Conservation (phyloP, 192 early-diverging fungal species). For the Phycomyces nitens region DNA sequence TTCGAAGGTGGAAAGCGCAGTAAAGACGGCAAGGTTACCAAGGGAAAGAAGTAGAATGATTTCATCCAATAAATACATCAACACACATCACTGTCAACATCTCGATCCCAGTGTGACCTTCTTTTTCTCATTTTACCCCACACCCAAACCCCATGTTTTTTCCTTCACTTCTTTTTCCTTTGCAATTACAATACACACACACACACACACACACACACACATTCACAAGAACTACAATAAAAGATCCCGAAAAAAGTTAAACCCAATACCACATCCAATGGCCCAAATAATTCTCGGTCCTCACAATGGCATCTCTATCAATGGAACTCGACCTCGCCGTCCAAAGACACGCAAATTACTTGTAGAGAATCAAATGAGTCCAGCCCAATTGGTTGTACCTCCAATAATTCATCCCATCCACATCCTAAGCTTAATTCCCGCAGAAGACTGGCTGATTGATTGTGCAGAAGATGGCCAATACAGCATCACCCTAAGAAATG, state of each 20-base stretch:
- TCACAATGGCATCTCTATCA: conserved; percentile 20
- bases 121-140: too few species aligned
- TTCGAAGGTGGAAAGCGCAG: conserved; percentile 37
- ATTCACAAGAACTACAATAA: not conserved
- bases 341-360: conserved; percentile 11
- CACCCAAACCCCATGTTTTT: too few species aligned
- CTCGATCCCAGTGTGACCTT: too few species aligned
- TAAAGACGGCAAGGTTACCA: conserved; percentile 15
- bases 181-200: too few species aligned
- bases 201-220: too few species aligned
- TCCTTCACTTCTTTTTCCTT: too few species aligned
- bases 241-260: not conserved
- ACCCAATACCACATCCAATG: not conserved
- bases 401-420: not conserved
- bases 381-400: not conserved
- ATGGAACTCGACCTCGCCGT: conserved; percentile 16
- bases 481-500: not conserved
- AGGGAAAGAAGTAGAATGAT: conserved; percentile 11
- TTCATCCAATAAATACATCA: too few species aligned
- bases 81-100: too few species aligned
- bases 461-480: not conserved
- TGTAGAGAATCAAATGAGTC: not conserved
- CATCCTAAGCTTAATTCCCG: not conserved
- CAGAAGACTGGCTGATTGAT: not conserved
- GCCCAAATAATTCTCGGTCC: conserved; percentile 16